Percentiles rank a stretch among this genome's conserved stretches.
Evolutionary conservation across 2,329 filamentous ascomycete genomes (phyloP).

Genomic region (Pseudogymnoascus verrucosus): DNA sequence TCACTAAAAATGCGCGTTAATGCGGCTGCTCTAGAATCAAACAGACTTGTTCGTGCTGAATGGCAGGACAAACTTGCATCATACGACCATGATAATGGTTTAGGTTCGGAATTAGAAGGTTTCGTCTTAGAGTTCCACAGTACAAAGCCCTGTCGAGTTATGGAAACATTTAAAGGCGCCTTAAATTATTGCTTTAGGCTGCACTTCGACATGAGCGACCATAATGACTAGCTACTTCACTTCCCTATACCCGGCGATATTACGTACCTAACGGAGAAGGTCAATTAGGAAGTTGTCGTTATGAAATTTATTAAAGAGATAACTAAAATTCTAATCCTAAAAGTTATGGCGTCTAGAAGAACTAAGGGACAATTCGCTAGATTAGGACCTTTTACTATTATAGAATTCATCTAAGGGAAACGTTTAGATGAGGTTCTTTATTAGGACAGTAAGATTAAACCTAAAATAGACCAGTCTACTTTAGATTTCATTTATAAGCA

Average conservation of each 20-base stretch:
- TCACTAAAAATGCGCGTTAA: neutral
- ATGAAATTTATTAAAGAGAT: conserved; percentile 15
- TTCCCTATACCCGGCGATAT: conserved; percentile 15
- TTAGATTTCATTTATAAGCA: conserved; percentile 12
- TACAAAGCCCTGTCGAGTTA: neutral
- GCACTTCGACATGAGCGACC: neutral
- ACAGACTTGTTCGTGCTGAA: neutral
- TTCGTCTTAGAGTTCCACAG: neutral
- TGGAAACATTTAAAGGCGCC: neutral
- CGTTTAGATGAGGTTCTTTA: conserved; percentile 5
- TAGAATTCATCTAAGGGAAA: conserved; percentile 14
- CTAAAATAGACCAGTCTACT: conserved; percentile 11
- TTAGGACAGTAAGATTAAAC: neutral
- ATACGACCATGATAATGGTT: neutral
- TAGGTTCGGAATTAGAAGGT: neutral
- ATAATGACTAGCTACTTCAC: conserved; percentile 12
- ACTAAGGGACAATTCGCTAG: neutral
- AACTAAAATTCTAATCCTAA: conserved; percentile 15
- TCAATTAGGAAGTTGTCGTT: conserved; percentile 12
- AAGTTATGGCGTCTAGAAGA: conserved; percentile 11
- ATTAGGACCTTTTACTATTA: conserved; percentile 12
- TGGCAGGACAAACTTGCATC: neutral
- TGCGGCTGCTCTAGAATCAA: neutral
- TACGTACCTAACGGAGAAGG: conserved; percentile 15
- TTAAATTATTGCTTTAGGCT: neutral